Percentiles rank a stretch among this genome's conserved stretches.
phyloP scores from a whole-genome alignment of 2,329 filamentous ascomycete species.

The Harringtonia aguacate region DNA sequence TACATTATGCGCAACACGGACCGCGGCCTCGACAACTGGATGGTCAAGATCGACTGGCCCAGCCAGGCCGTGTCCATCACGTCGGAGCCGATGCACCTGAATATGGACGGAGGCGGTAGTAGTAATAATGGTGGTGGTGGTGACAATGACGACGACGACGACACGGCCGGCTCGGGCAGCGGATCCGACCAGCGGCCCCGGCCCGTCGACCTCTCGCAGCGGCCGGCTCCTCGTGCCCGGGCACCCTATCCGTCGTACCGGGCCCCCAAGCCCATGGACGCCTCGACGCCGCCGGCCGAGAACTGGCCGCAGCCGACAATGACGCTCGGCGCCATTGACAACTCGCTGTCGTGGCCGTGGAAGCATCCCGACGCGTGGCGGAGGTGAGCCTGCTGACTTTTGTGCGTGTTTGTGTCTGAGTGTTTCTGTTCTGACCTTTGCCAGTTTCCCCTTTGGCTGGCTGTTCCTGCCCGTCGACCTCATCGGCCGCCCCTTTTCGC shows the following conservation, averaged over 20 bases:
- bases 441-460: slow-evolving; percentile 98
- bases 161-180: slow-evolving; percentile 22
- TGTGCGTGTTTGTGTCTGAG: too few relatives aligned
- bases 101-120: slow-evolving; percentile 41
- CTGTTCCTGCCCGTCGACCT: slow-evolving; percentile 93
- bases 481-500: slow-evolving; percentile 91
- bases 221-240: slow-evolving; percentile 28
- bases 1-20: slow-evolving; percentile 99
- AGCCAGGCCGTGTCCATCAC: slow-evolving; percentile 74
- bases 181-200: slow-evolving; percentile 41
- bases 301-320: slow-evolving; percentile 47
- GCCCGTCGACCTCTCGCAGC: slow-evolving; percentile 44
- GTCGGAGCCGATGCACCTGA: slow-evolving; percentile 63
- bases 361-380: slow-evolving; percentile 89
- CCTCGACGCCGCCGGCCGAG: slow-evolving; percentile 34
- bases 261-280: slow-evolving; percentile 75
- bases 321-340: slow-evolving; percentile 87
- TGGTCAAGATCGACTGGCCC: slow-evolving; percentile 92
- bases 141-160: slow-evolving; percentile 25
- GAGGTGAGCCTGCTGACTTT: slow-evolving; percentile 32
- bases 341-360: slow-evolving; percentile 97
- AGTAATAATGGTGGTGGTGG: slow-evolving; percentile 19
- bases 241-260: slow-evolving; percentile 55
- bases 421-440: too few relatives aligned
- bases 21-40: slow-evolving; percentile 95